Conservation (phyloP, 1,284 basidiomycete species). For the Schizophyllum commune region DNA sequence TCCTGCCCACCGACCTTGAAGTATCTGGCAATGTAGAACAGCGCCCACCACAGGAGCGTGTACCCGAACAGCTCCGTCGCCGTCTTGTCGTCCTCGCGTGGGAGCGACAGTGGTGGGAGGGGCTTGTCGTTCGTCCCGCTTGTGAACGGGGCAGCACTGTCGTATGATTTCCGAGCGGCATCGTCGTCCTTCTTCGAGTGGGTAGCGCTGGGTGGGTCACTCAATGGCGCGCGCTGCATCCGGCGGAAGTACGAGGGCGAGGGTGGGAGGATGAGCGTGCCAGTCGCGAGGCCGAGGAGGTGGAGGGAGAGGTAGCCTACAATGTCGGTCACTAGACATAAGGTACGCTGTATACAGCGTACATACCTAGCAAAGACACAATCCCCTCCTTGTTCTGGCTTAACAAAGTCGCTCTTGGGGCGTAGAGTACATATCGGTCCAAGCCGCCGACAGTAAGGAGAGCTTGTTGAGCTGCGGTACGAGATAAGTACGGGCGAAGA, state of each 20-base stretch:
- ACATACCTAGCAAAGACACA: conserved; percentile 63
- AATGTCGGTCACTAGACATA: conserved; percentile 1
- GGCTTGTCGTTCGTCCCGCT: conserved; percentile 7
- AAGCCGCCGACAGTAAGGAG: conserved; percentile 49
- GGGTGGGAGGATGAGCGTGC: conserved; percentile 75
- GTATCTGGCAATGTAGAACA: conserved; percentile 37
- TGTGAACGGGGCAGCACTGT: not conserved
- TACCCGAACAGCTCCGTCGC: conserved; percentile 75
- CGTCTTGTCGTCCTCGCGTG: conserved; percentile 59
- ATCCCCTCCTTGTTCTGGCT: conserved; percentile 93
- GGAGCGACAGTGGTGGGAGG: conserved; percentile 17
- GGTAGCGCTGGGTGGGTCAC: not conserved
- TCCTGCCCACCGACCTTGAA: conserved; percentile 33
- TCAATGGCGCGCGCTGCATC: conserved; percentile 18
- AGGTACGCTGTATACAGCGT: not conserved
- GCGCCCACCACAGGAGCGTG: conserved; percentile 70
- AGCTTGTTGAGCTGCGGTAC: conserved; percentile 58
- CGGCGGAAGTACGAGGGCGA: conserved; percentile 67
- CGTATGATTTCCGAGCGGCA: not conserved
- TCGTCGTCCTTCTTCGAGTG: not conserved
- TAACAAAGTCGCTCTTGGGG: conserved; percentile 55
- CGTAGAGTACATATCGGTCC: conserved; percentile 57
- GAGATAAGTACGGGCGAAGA: not conserved
- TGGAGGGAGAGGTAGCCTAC: conserved; percentile 89
- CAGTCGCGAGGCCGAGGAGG: conserved; percentile 76